These are phyloP conservation scores for Aspergillus cavernicola DNA, from an alignment of 495 filamentous ascomycete species.

Conservation along the genomic window DNA sequence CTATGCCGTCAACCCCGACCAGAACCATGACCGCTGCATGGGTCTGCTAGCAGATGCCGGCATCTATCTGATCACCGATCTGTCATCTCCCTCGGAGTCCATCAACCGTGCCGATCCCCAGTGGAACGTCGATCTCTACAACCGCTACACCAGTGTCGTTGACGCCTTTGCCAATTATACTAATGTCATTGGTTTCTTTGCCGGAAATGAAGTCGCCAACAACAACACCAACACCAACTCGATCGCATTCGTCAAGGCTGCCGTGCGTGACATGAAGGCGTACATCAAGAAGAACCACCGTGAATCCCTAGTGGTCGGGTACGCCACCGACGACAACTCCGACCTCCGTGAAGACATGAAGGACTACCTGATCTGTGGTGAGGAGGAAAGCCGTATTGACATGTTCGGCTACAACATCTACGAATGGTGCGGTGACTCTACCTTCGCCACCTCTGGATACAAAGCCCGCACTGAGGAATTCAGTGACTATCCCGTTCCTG, in stretches of 20 bases:
- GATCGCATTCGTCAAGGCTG: constrained; percentile 93
- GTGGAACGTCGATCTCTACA: constrained; percentile 77
- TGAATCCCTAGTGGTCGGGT: constrained; percentile 72
- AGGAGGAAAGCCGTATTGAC: constrained; percentile 66
- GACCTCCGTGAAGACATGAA: constrained; percentile 74
- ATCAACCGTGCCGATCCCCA: constrained; percentile 74
- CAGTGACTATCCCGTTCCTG: constrained; percentile 79
- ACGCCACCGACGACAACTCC: constrained; percentile 89
- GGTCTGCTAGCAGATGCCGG: constrained; percentile 76
- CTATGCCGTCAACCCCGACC: constrained; percentile 82
- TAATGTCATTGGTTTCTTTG: constrained; percentile 95
- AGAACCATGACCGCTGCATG: constrained; percentile 84
- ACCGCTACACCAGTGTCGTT: constrained; percentile 80
- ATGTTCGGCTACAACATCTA: constrained; percentile 99
- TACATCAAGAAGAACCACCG: constrained; percentile 88
- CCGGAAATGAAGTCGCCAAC: constrained; percentile 96
- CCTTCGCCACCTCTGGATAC: constrained; percentile 71
- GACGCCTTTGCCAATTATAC: constrained; percentile 77
- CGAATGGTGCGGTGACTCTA: constrained; percentile 90
- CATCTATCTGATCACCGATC: constrained; percentile 92
- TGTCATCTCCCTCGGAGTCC: constrained; percentile 74
- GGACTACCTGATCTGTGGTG: constrained; percentile 90
- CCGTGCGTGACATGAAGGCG: constrained; percentile 90
- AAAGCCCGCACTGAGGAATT: constrained; percentile 78
- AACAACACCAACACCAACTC: constrained; percentile 76